Evolutionary conservation across 2,329 filamentous ascomycete species (phyloP).

Genomic region (Venturia asperata): DNA sequence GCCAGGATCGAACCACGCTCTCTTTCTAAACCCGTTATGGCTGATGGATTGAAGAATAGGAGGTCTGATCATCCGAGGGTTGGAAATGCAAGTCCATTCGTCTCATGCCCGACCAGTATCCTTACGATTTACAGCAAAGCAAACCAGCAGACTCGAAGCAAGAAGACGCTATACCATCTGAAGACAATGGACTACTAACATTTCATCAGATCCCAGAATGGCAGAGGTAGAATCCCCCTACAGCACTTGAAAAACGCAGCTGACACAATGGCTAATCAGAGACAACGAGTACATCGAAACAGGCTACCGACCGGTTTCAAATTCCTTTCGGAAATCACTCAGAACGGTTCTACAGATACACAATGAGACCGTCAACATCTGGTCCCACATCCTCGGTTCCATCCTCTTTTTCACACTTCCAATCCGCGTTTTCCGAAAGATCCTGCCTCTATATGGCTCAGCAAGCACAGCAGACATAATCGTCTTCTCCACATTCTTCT

Average conservation of each 20-base stretch:
- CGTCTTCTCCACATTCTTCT: slow-evolving; percentile 39
- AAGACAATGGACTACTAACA: background rate
- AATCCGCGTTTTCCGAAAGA: slow-evolving; percentile 32
- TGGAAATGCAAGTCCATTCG: background rate
- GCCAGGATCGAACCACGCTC: background rate
- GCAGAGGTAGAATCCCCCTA: background rate
- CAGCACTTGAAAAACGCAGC: background rate
- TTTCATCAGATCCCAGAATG: background rate
- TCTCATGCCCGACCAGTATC: background rate
- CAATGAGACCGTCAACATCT: slow-evolving; percentile 41
- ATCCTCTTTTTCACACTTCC: slow-evolving; percentile 37
- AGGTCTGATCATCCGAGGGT: background rate
- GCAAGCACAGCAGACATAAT: slow-evolving; percentile 35
- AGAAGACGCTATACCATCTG: no score
- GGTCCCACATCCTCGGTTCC: slow-evolving; percentile 39
- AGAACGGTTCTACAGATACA: slow-evolving; percentile 31
- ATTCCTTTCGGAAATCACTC: slow-evolving; percentile 19
- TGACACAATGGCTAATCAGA: slow-evolving; percentile 1
- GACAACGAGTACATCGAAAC: slow-evolving; percentile 34
- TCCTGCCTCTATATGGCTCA: slow-evolving; percentile 33
- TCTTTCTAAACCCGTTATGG: background rate
- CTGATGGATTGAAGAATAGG: background rate
- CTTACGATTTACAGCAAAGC: background rate
- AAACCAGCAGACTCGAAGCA: background rate
- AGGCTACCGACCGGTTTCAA: slow-evolving; percentile 24